Base-by-base conservation (phyloP, 2,329 filamentous ascomycete species). In the Penicillium sp. region DNA sequence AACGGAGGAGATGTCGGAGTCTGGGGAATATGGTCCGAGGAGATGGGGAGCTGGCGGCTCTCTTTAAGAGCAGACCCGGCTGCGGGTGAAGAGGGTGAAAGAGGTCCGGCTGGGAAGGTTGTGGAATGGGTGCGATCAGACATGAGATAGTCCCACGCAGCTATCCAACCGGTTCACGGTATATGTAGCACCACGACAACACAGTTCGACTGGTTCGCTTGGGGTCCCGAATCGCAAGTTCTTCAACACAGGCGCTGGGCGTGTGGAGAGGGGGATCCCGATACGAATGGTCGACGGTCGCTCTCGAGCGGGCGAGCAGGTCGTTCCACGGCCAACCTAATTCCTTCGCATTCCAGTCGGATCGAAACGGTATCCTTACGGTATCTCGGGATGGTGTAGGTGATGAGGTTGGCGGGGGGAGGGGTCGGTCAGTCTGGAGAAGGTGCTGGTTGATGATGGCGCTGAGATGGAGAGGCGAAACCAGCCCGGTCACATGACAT, bases 1-100 rank as follows among this genome's bases (percentile, higher is more conserved):
- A 80, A 81, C 74, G 77, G 76, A 78, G 78, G 75, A 62, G 78
- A 80, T 70, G 74, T 78, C 65, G 75, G 75, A 40, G 75, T 76
- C 61, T 76, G 75, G 38, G 75, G 75, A 35, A 71, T 71, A 58
- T 73, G 71, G 60, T 73, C 74, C 66, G 68, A 72, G 55, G 72
- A 68, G 64, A 69, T 62, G 55, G 64, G 65, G 26, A 70, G 68
- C 54, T 67, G 67, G 54, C 57, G 65, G 60, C 65, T 73, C 67
- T 73, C 74, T 71, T 80, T 80, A 52, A 75, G 64, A 55, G 76
- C 64, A 67, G 71, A 73, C 55, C 72, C 76, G 60, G 73, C 69
- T 59, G 77, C 71, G 59, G 78, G 76, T 67, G 79, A 80, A 22
- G 77, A 74, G 61, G 79, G 78, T 60, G 79, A 81, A 64, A 74